A percentile compares a stretch with the other conserved stretches of the same genome.
These are phyloP conservation scores for Cyberlindnera mississippiensis DNA, from an alignment of 805 yeast species.

Conservation along the genomic window DNA sequence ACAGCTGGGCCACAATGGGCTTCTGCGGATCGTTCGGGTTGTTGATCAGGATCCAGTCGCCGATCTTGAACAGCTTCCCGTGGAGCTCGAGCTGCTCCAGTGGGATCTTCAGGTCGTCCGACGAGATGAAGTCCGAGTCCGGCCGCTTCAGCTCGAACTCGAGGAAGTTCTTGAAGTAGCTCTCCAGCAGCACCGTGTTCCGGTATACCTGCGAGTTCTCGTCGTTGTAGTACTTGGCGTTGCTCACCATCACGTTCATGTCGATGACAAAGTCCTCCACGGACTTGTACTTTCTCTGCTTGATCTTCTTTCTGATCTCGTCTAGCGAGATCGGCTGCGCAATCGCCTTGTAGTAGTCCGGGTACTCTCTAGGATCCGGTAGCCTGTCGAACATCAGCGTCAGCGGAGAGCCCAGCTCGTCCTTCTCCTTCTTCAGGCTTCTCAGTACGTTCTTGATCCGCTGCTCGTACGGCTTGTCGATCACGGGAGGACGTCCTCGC, in stretches of 20 bases:
- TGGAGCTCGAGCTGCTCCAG: conserved; percentile 68
- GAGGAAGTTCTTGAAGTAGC: conserved; percentile 50
- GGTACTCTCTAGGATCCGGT: conserved; percentile 55
- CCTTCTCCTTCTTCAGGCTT: conserved; percentile 69
- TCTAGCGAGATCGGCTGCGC: conserved; percentile 62
- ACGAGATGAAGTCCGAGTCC: conserved; percentile 67
- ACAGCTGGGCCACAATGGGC: conserved; percentile 92
- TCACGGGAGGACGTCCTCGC: conserved; percentile 88
- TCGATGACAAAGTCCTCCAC: conserved; percentile 78
- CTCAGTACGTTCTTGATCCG: conserved; percentile 85
- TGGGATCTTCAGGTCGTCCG: conserved; percentile 63
- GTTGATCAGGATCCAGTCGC: conserved; percentile 89
- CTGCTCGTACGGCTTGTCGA: conserved; percentile 88
- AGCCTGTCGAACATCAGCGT: conserved; percentile 73
- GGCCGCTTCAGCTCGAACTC: conserved; percentile 75
- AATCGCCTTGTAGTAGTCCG: conserved; percentile 45
- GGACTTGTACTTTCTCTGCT: conserved; percentile 73
- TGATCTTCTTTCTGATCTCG: conserved; percentile 76
- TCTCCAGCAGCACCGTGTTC: conserved; percentile 62
- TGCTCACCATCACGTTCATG: conserved; percentile 66
- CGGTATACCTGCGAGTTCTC: conserved; percentile 54
- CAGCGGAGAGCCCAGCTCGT: conserved; percentile 45
- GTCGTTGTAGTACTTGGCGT: conserved; percentile 63
- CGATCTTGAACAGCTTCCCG: conserved; percentile 74
- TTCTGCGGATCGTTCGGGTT: conserved; percentile 85